phyloP scores from a whole-genome alignment of 768 basidiomycete species.

The Boletus barrowsii region DNA sequence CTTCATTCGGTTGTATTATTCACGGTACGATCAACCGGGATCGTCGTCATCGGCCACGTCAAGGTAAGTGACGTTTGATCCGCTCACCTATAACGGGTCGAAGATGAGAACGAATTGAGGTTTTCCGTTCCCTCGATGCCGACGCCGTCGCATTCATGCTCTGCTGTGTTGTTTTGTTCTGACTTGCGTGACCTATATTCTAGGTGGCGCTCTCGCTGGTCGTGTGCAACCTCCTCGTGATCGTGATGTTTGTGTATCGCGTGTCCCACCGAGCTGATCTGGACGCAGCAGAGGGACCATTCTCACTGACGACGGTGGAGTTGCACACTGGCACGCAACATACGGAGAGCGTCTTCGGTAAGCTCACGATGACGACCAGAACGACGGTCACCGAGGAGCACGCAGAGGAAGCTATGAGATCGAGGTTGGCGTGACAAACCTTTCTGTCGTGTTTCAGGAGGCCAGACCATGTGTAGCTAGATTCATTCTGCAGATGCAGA shows the following conservation, averaged over 20 bases:
- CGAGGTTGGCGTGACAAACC: too few relatives aligned
- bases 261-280: constrained; percentile 7
- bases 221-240: constrained; percentile 26
- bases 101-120: not conserved
- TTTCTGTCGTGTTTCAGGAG: too few relatives aligned
- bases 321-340: constrained; percentile 1
- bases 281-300: not conserved
- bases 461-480: too few relatives aligned
- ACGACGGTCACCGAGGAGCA: too few relatives aligned
- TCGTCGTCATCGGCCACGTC: constrained; percentile 22
- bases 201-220: constrained; percentile 23
- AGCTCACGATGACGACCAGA: not conserved
- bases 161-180: too few relatives aligned
- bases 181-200: not conserved
- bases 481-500: too few relatives aligned
- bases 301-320: constrained; percentile 17
- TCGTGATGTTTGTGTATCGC: constrained; percentile 23
- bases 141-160: too few relatives aligned
- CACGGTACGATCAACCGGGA: not conserved
- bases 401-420: too few relatives aligned
- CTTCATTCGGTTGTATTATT: constrained; percentile 15
- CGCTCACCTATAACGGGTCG: not conserved
- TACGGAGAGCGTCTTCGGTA: not conserved
- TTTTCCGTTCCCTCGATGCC: too few relatives aligned
- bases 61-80: constrained; percentile 14